Percentiles rank a stretch among this genome's conserved stretches.
Evolutionary conservation across 2,329 filamentous ascomycete species (phyloP).

Genomic region (Diaporthe australafricana): DNA sequence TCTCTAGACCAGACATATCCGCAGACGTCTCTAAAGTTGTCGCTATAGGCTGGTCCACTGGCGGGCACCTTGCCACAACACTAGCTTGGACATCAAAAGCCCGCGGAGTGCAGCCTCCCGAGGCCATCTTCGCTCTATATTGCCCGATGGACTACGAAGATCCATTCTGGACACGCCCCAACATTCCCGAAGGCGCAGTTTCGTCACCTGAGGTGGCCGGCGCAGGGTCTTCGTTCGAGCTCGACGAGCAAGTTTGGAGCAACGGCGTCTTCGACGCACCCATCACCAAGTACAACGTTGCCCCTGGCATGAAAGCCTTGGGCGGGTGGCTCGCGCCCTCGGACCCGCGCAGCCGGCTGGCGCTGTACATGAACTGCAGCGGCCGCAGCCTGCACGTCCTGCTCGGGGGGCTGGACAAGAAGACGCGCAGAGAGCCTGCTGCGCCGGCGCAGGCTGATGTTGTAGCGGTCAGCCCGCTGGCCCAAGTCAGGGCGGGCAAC

Average conservation of each 20-base stretch:
- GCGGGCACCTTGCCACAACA: slow-evolving; percentile 58
- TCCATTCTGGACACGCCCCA: slow-evolving; percentile 33
- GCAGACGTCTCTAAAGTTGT: slow-evolving; percentile 49
- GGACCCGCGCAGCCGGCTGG: slow-evolving; percentile 44
- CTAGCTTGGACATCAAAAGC: slow-evolving; percentile 50
- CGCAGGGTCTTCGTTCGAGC: not conserved
- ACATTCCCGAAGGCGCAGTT: slow-evolving; percentile 4
- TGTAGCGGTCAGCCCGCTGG: slow-evolving; percentile 43
- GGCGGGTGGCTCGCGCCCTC: slow-evolving; percentile 15
- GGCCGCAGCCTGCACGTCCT: slow-evolving; percentile 44
- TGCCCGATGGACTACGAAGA: slow-evolving; percentile 39
- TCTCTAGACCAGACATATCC: slow-evolving; percentile 33
- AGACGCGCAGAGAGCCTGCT: not conserved
- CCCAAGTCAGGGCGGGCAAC: slow-evolving; percentile 45
- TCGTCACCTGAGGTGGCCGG: not conserved
- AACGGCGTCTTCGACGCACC: not conserved
- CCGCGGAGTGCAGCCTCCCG: slow-evolving; percentile 49
- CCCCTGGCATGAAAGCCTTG: not conserved
- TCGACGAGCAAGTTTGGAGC: not conserved
- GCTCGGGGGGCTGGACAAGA: slow-evolving; percentile 40
- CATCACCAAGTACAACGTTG: slow-evolving; percentile 20
- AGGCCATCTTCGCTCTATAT: slow-evolving; percentile 60
- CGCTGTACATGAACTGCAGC: slow-evolving; percentile 47
- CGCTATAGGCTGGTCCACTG: slow-evolving; percentile 61
- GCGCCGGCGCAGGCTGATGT: slow-evolving; percentile 38